Percentiles rank a stretch among this genome's conserved stretches.
Conservation (phyloP, 2,329 filamentous ascomycete genomes). For the Ophiostoma sp. region DNA sequence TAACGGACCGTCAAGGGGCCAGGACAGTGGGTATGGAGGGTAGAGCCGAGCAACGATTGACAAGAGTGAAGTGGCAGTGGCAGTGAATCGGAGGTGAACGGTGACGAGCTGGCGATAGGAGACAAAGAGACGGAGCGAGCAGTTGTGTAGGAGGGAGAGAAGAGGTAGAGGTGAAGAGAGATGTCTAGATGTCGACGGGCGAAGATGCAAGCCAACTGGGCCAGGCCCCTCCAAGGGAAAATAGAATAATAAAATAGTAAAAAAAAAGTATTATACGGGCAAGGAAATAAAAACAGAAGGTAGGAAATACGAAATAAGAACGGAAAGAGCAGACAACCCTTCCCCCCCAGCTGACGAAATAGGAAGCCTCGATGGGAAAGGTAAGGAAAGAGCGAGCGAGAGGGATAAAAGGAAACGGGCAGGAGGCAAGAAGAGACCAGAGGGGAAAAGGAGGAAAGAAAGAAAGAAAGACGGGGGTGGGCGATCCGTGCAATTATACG, state of each 20-base stretch:
- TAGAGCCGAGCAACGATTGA: neutral
- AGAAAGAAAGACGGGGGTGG: slow-evolving; percentile 15
- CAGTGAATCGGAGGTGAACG: neutral
- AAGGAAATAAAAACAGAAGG: neutral
- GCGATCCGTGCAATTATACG: slow-evolving; percentile 18
- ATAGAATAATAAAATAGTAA: neutral
- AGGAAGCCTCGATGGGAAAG: slow-evolving; percentile 19
- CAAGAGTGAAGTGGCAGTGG: neutral
- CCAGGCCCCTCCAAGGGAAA: neutral
- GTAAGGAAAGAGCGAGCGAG: slow-evolving; percentile 14
- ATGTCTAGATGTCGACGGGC: neutral
- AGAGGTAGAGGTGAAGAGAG: neutral
- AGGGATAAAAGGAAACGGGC: neutral
- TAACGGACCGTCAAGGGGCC: neutral
- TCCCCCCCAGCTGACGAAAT: slow-evolving; percentile 1
- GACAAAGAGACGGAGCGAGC: neutral
- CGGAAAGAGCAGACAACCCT: slow-evolving; percentile 8
- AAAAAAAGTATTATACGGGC: neutral
- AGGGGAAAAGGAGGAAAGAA: neutral
- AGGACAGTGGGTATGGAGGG: neutral
- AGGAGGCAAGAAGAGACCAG: neutral
- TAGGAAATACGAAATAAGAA: neutral
- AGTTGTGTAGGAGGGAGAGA: neutral
- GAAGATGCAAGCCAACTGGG: slow-evolving; percentile 1
- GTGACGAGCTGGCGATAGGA: neutral